Base-by-base conservation (phyloP, 495 filamentous ascomycete species). In the Glonium stellatum region DNA sequence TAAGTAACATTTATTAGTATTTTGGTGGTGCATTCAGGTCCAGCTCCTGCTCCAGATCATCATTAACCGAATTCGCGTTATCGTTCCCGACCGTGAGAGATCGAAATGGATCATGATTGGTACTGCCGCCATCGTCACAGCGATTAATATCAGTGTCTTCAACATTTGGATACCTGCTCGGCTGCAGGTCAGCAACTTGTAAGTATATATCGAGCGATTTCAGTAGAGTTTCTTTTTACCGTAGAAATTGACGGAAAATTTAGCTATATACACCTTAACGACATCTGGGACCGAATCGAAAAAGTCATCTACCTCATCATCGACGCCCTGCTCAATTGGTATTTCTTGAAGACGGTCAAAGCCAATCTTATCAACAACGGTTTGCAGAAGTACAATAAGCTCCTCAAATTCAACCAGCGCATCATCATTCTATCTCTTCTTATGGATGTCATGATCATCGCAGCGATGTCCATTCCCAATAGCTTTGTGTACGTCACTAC, bases 11-110 rank as follows among this genome's bases (percentile, higher is more conserved):
- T 22, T n/a, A n/a, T 21, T 21, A 58, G 55, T 67, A 15, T 23
- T 60, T 1, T 76, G 95, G 5, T 86, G 89, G 0, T 79, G 83
- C 23, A 88, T 95, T 22, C 90, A 96, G 69, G 78, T 88, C 18
- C 77, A 79, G 27, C 81, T 95, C 15, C 76, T 96, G 5, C 79
- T 86, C 55, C 90, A 95, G 58, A 80, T 81, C 57, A 73, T 80
- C 55, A 72, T 76, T 23, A 81, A 80, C 67, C 74, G 77, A 52
- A 72, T 77, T 53, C 66, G 69, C 8, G 64, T 79, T 41, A 76
- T 79, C 36, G 59, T 69, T 10, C n/a, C n/a, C n/a, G n/a, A n/a
- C 66, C 70, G 6, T 60, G 73, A 56, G 63, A 57, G 6, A 34
- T 56, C 9, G 68, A 64, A 1, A 66, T 70, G 8, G 37, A 15